phyloP scores from a whole-genome alignment of 2,329 filamentous ascomycete genomes.

The Pseudogymnoascus sp. region DNA sequence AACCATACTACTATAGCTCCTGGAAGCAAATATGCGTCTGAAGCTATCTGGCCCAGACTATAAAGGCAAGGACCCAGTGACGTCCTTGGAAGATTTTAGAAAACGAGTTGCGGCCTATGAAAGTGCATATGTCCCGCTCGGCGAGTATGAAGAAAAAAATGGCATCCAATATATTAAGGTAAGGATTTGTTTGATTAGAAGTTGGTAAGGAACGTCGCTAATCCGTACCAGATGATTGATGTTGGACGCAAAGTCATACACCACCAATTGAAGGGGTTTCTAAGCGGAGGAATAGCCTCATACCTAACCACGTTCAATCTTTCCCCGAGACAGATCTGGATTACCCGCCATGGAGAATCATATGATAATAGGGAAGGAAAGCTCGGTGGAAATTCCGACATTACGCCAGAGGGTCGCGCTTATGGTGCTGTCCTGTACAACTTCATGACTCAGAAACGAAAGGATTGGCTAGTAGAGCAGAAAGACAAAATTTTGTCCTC shows the following conservation, averaged over 20 bases:
- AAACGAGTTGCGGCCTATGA: slow-evolving; percentile 88
- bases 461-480: slow-evolving; percentile 77
- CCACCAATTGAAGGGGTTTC: slow-evolving; percentile 83
- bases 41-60: slow-evolving; percentile 97
- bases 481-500: slow-evolving; percentile 68
- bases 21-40: slow-evolving; percentile 94
- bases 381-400: slow-evolving; percentile 81
- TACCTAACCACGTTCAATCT: slow-evolving; percentile 97
- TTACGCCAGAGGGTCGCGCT: slow-evolving; percentile 71
- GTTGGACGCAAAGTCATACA: slow-evolving; percentile 91
- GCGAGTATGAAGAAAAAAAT: slow-evolving; percentile 82
- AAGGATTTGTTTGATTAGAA: slow-evolving; percentile 20
- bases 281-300: slow-evolving; percentile 86
- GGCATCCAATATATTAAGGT: slow-evolving; percentile 89
- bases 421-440: slow-evolving; percentile 75
- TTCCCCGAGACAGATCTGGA: slow-evolving; percentile 93
- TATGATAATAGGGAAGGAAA: slow-evolving; percentile 79
- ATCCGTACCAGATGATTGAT: slow-evolving; percentile 69
- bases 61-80: slow-evolving; percentile 80
- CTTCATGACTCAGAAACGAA: slow-evolving; percentile 77
- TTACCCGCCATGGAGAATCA: slow-evolving; percentile 90
- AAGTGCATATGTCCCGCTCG: slow-evolving; percentile 85
- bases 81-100: slow-evolving; percentile 85
- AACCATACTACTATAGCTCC: slow-evolving; percentile 41
- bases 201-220: background rate